Percentiles rank a stretch among this genome's conserved stretches.
phyloP scores from a whole-genome alignment of 179 eudicot species.

The Beta corolliflora region DNA sequence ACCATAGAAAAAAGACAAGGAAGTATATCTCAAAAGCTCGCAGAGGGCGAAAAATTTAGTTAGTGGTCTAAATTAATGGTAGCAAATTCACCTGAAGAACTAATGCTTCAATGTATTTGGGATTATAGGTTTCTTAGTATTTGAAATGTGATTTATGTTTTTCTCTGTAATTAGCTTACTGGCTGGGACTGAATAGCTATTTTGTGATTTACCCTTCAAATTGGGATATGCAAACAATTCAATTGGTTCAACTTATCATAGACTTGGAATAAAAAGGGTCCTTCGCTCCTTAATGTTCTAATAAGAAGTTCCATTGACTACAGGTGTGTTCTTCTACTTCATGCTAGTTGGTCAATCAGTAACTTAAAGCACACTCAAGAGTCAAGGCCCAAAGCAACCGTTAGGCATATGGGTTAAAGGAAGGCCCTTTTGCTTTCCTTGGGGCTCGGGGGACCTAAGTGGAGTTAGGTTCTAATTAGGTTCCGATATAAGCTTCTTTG shows the following conservation, averaged over 20 bases:
- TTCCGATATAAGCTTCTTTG: neutral
- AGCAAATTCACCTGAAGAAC: neutral
- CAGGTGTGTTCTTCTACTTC: neutral
- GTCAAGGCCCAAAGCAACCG: neutral
- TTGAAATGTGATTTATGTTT: neutral
- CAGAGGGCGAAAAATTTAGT: too few relatives aligned
- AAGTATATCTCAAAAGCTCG: too few relatives aligned
- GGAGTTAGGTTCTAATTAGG: neutral
- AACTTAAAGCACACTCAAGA: neutral
- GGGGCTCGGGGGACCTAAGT: neutral
- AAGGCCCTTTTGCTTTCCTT: neutral
- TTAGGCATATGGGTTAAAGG: neutral
- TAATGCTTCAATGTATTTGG: neutral
- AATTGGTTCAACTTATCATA: neutral
- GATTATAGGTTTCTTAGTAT: too few relatives aligned
- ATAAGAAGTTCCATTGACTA: neutral
- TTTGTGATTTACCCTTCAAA: neutral
- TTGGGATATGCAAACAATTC: neutral
- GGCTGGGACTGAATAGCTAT: neutral
- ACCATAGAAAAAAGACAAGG: too few relatives aligned
- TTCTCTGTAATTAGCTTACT: neutral
- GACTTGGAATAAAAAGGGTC: neutral
- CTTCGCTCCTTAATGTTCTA: neutral
- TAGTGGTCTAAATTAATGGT: neutral
- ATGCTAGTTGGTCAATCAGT: neutral